phyloP scores from a whole-genome alignment of 2,329 filamentous ascomycete species.

The Trichoderma harzianum region DNA sequence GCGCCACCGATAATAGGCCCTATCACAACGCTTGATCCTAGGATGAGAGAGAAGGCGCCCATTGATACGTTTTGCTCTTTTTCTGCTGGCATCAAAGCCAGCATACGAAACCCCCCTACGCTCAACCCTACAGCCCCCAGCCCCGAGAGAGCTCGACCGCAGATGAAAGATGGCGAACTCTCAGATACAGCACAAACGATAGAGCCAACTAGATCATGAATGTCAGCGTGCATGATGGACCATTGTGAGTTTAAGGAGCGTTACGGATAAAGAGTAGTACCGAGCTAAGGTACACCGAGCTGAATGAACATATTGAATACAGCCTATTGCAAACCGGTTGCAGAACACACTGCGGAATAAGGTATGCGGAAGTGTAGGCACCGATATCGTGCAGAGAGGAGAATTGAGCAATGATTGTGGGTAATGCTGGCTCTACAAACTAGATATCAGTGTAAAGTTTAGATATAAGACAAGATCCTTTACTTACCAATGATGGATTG shows the following conservation, averaged over 20 bases:
- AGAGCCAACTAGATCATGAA: not conserved
- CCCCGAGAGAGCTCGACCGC: not conserved
- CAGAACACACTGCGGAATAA: slow-evolving; percentile 2
- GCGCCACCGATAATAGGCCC: not conserved
- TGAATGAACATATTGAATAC: not conserved
- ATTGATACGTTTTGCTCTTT: not conserved
- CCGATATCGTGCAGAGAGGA: not conserved
- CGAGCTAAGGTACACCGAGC: not conserved
- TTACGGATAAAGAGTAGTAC: not conserved
- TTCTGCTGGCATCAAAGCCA: not conserved
- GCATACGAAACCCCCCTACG: slow-evolving; percentile 5
- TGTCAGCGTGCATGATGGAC: not conserved
- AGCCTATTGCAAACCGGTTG: not conserved
- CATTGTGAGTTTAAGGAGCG: not conserved
- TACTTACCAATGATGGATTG: slow-evolving; percentile 3
- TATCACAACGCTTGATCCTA: not conserved
- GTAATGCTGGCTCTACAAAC: not conserved
- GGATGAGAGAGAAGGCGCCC: not conserved
- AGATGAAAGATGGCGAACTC: not conserved
- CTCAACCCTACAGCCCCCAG: slow-evolving; percentile 1
- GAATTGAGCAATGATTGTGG: not conserved
- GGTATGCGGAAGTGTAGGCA: not conserved
- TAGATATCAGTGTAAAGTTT: not conserved
- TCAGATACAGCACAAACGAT: not conserved
- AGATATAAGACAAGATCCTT: not conserved